These are phyloP conservation scores for Primulina eburnea DNA, from an alignment of 257 asterid species.

Conservation along the genomic window DNA sequence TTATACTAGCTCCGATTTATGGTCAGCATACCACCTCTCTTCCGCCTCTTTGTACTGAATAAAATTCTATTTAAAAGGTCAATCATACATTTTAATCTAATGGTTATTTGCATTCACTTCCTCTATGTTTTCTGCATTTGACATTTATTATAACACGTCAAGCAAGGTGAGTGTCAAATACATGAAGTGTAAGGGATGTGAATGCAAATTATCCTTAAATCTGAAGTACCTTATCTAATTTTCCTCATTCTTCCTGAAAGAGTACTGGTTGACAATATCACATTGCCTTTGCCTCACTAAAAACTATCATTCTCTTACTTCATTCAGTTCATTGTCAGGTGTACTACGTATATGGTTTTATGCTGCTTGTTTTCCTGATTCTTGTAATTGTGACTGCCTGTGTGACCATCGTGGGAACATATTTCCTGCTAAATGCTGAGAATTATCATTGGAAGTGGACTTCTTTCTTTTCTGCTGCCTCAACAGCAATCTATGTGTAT, in stretches of 20 bases:
- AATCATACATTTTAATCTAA: not conserved
- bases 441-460: slow-evolving; percentile 82
- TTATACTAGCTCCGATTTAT: not conserved
- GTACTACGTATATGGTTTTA: slow-evolving; percentile 66
- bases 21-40: not conserved
- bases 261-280: not conserved
- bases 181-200: too few species aligned
- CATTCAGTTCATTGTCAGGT: slow-evolving; percentile 54
- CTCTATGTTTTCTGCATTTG: too few species aligned
- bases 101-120: too few species aligned
- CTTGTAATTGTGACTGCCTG: slow-evolving; percentile 61
- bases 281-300: not conserved
- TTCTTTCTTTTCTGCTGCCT: slow-evolving; percentile 65
- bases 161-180: too few species aligned
- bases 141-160: too few species aligned
- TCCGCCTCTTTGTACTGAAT: not conserved
- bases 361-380: slow-evolving; percentile 64
- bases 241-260: not conserved
- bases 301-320: not conserved
- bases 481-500: slow-evolving; percentile 57
- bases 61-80: not conserved
- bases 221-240: not conserved
- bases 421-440: slow-evolving; percentile 69
- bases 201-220: too few species aligned
- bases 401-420: slow-evolving; percentile 62